phyloP scores from a whole-genome alignment of 2,329 filamentous ascomycete species.

The Pestalotiopsis sp. region DNA sequence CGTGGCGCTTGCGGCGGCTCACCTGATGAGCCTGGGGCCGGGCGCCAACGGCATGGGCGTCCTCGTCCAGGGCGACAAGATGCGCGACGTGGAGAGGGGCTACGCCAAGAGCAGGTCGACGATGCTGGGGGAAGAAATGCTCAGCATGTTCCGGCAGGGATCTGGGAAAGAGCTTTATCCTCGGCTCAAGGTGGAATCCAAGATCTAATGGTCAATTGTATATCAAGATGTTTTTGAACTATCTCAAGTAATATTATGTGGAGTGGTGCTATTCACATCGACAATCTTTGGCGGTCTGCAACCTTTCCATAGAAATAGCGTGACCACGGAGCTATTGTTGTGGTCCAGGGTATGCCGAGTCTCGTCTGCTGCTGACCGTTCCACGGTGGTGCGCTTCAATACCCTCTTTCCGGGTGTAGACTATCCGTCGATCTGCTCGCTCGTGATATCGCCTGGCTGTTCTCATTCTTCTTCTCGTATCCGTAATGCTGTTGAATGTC shows the following conservation, averaged over 20 bases:
- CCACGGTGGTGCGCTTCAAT: too few relatives aligned
- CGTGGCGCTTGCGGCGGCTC: neutral
- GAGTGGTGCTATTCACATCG: neutral
- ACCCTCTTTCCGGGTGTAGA: too few relatives aligned
- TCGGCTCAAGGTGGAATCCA: neutral
- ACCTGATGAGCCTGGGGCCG: neutral
- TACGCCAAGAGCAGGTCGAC: slow-evolving; percentile 3
- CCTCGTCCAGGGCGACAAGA: neutral
- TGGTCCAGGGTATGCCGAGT: too few relatives aligned
- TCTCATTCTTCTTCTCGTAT: too few relatives aligned
- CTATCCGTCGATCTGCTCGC: too few relatives aligned
- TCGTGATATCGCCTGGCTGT: too few relatives aligned
- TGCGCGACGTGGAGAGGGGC: neutral
- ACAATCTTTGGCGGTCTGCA: neutral
- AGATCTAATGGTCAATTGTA: neutral
- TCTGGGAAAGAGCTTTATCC: neutral
- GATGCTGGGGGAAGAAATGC: neutral
- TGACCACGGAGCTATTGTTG: too few relatives aligned
- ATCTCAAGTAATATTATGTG: neutral
- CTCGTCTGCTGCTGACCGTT: too few relatives aligned
- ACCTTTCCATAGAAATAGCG: too few relatives aligned
- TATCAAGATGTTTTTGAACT: neutral
- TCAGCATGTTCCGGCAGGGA: neutral
- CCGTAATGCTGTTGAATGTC: neutral
- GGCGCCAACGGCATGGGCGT: neutral